These are phyloP conservation scores for Apophysomyces ossiformis DNA, from an alignment of 371 early-diverging fungal species.

Conservation along the genomic window DNA sequence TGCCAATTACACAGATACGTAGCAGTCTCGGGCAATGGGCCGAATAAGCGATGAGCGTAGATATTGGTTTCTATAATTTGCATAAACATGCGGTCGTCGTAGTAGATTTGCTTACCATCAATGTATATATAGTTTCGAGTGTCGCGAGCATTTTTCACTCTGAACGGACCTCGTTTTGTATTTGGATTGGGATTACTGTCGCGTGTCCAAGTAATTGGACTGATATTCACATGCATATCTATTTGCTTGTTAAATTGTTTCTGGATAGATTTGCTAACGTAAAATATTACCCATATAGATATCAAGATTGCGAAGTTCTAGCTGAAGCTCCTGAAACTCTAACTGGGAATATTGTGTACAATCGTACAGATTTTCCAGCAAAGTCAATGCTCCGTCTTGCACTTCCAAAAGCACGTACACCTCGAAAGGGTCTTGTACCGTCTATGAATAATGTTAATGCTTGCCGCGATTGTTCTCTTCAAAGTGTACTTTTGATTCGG, in stretches of 20 bases:
- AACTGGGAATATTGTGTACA: conserved; percentile 63
- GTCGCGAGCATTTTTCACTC: conserved; percentile 45
- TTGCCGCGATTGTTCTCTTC: background rate
- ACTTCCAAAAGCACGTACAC: conserved; percentile 60
- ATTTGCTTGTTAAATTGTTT: background rate
- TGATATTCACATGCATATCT: conserved; percentile 70
- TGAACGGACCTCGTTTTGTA: conserved; percentile 29
- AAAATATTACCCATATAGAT: conserved; percentile 62
- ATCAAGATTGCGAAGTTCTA: conserved; percentile 70
- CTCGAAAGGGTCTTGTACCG: conserved; percentile 67
- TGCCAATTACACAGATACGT: conserved; percentile 81
- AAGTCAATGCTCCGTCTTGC: conserved; percentile 60
- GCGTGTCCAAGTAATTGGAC: conserved; percentile 68
- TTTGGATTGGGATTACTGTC: conserved; percentile 42
- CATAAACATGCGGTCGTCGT: background rate
- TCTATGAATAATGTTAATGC: conserved; percentile 29
- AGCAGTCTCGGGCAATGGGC: conserved; percentile 70
- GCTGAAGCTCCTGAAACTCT: conserved; percentile 67
- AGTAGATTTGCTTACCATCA: conserved; percentile 50
- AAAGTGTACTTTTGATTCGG: conserved; percentile 58
- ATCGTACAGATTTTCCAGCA: conserved; percentile 80
- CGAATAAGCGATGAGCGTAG: conserved; percentile 76
- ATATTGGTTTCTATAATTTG: conserved; percentile 54
- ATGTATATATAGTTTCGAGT: conserved; percentile 61
- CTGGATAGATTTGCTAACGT: background rate